Conservation (phyloP, 2,329 filamentous ascomycete species). For the Sporothrix variecibatus region DNA sequence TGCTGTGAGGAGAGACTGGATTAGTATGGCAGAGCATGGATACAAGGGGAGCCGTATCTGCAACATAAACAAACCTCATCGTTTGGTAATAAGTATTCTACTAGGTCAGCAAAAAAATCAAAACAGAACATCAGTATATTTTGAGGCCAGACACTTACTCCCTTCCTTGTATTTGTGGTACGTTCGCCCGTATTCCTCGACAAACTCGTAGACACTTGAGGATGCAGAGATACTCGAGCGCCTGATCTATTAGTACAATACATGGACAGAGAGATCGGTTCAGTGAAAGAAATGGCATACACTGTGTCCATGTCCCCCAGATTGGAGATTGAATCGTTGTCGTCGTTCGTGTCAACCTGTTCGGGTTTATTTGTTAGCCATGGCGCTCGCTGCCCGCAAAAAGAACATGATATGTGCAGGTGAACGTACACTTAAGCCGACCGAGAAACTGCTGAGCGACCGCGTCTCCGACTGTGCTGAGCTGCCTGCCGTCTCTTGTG, state of each 20-base stretch:
- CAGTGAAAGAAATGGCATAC: neutral
- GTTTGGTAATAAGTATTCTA: constrained; percentile 27
- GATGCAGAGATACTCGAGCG: constrained; percentile 21
- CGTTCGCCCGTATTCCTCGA: constrained; percentile 28
- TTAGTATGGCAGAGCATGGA: neutral
- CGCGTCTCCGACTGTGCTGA: neutral
- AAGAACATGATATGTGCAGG: neutral
- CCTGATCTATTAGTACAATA: constrained; percentile 28
- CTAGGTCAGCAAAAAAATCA: neutral
- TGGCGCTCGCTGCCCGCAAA: no score
- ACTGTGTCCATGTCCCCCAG: constrained; percentile 20
- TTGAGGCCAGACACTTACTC: neutral
- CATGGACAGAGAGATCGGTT: no score
- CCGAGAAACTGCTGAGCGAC: constrained; percentile 25
- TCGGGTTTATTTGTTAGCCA: neutral
- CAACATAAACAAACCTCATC: constrained; percentile 17
- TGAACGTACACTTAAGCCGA: constrained; percentile 25
- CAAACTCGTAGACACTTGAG: constrained; percentile 25
- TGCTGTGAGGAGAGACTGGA: neutral
- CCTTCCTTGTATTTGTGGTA: constrained; percentile 29
- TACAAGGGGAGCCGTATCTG: neutral
- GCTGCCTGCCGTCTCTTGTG: neutral
- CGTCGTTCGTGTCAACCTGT: constrained; percentile 6
- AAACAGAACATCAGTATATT: neutral
- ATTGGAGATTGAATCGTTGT: constrained; percentile 18